A percentile compares a stretch with the other conserved stretches of the same genome.
Conservation (phyloP, 1,284 basidiomycete genomes). For the Coniferiporia sulphurascens region DNA sequence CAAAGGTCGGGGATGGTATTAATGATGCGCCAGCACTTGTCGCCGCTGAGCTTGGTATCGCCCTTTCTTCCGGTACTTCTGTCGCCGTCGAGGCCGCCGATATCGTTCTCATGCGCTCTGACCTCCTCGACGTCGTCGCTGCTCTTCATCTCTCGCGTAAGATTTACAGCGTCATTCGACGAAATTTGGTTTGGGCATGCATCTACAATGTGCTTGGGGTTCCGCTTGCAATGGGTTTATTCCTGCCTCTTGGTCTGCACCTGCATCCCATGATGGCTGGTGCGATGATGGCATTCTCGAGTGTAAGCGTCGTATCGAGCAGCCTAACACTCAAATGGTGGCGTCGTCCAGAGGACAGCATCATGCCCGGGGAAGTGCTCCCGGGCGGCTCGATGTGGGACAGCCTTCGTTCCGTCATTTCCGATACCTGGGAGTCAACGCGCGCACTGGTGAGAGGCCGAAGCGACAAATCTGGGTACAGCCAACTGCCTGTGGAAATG, state of each 20-base stretch:
- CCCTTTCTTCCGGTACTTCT: constrained; percentile 91
- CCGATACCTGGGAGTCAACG: constrained; percentile 42
- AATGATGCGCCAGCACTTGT: constrained; percentile 98
- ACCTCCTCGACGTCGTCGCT: constrained; percentile 94
- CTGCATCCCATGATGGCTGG: constrained; percentile 98
- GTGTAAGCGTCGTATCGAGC: constrained; percentile 91
- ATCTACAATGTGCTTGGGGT: constrained; percentile 93
- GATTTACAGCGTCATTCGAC: constrained; percentile 88
- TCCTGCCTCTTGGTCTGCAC: constrained; percentile 88
- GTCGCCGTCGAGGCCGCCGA: constrained; percentile 98
- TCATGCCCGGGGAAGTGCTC: constrained; percentile 58
- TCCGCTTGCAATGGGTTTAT: constrained; percentile 97
- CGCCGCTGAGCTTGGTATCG: constrained; percentile 92
- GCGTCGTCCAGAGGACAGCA: constrained; percentile 63
- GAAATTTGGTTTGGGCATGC: constrained; percentile 90
- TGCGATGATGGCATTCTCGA: constrained; percentile 96
- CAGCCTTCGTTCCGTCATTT: constrained; percentile 34
- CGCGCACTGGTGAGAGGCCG: constrained; percentile 37
- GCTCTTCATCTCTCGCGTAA: constrained; percentile 86
- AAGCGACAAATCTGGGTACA: constrained; percentile 49
- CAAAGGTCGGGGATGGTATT: constrained; percentile 95
- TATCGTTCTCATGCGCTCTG: constrained; percentile 94
- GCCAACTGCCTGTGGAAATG: constrained; percentile 70
- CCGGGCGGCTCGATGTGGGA: constrained; percentile 40
- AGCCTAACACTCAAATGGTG: constrained; percentile 87